Base-by-base conservation (phyloP, 345 rosid species). In the Eucalyptus virginea region DNA sequence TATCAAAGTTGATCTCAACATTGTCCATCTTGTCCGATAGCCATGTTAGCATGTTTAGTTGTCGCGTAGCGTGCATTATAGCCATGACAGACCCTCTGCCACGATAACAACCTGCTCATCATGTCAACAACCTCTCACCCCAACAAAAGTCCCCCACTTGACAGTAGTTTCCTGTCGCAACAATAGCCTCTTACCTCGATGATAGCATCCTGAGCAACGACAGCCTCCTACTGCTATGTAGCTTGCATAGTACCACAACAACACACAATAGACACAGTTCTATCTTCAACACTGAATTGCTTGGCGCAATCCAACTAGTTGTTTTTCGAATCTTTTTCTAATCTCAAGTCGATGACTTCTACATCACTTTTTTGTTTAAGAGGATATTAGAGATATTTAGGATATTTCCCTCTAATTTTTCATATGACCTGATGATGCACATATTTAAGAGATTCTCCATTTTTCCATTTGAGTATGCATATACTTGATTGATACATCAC, bases 141-240 rank as follows among this genome's bases (percentile, higher is more conserved):
- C 23, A 34, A 17, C 4, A 0, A 69, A 69, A 69, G 42, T 32
- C 80, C 8, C 40, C 12, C 11, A 0, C 80, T 32, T 32, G 80
- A 69, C 4, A 1, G 11, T 0, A 17, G 11, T 32, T 69, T 69
- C 2, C 12, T 0, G 6, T 32, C 12, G 6, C 80, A 16, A 32
- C 42, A 17, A 32, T 9, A 8, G 11, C 42, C 80, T 69, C 11
- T 9, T 32, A 10, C 80, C 24, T 18, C 6, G 23, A 17, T n/a
- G 80, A 17, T 69, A 5, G 80, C 80, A 17, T 69, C 80, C 2
- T 2, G 42, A 32, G 42, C 42, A 67, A 17, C 42, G 23, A 69
- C 7, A 3, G 1, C 34, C 69, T 62, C 69, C 18, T 62, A 56
- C 2, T 10, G 30, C 14, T 56, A 19, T 17, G 10, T 32, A 69